Percentiles rank a stretch among this genome's conserved stretches.
phyloP scores from a whole-genome alignment of 1,284 basidiomycete species.

The Vanrija sp. region DNA sequence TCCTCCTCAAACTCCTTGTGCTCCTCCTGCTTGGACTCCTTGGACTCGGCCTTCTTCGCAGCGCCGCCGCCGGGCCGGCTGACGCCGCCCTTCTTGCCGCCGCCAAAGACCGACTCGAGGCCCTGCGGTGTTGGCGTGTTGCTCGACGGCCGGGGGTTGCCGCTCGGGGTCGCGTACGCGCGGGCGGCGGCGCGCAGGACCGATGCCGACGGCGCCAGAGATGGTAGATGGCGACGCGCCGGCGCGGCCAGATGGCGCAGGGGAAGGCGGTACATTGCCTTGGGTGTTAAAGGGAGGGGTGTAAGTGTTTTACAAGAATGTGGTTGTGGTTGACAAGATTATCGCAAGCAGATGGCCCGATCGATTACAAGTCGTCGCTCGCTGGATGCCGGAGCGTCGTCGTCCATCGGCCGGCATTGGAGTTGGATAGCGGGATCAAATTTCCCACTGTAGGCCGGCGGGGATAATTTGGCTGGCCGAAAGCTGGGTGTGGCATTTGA shows the following conservation, averaged over 20 bases:
- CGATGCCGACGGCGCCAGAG: slow-evolving; percentile 3
- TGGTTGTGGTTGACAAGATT: too few species aligned
- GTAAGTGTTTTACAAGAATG: too few species aligned
- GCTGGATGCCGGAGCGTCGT: too few species aligned
- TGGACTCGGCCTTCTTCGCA: slow-evolving; percentile 1
- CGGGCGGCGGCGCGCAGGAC: slow-evolving; percentile 8
- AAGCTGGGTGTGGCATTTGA: too few species aligned
- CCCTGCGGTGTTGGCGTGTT: slow-evolving; percentile 40
- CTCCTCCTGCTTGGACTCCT: neutral
- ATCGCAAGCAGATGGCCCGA: too few species aligned
- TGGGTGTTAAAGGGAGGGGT: too few species aligned
- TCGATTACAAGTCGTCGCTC: too few species aligned
- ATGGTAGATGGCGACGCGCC: slow-evolving; percentile 18
- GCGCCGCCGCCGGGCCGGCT: slow-evolving; percentile 16
- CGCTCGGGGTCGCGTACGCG: slow-evolving; percentile 29
- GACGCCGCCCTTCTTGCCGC: slow-evolving; percentile 10
- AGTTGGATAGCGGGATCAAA: too few species aligned
- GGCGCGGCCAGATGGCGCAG: slow-evolving; percentile 8
- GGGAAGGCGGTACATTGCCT: slow-evolving; percentile 11
- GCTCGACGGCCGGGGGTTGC: slow-evolving; percentile 29
- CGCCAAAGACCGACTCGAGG: slow-evolving; percentile 42
- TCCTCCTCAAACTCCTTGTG: neutral
- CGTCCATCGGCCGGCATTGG: too few species aligned
- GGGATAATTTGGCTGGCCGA: too few species aligned
- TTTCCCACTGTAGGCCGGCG: too few species aligned